Conservation (phyloP, 495 filamentous ascomycete genomes). For the Penicillium canariense region DNA sequence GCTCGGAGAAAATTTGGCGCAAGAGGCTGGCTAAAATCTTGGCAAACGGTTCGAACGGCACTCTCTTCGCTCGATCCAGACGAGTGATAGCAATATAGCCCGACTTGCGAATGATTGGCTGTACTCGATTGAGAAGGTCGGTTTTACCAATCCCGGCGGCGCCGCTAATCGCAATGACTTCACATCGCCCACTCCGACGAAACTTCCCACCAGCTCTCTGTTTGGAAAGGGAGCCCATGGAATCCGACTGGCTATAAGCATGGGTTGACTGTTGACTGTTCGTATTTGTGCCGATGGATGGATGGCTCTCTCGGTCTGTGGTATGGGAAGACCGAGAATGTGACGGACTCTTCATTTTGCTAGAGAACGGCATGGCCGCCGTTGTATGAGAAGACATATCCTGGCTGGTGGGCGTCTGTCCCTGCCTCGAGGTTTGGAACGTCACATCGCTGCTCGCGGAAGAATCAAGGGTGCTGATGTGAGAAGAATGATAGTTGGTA, state of each 20-base stretch:
- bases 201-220: slow-evolving; percentile 53
- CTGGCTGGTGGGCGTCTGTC: slow-evolving; percentile 4
- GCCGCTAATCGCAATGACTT: slow-evolving; percentile 75
- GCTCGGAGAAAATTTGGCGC: slow-evolving; percentile 88
- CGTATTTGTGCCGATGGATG: slow-evolving; percentile 25
- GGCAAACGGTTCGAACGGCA: slow-evolving; percentile 80
- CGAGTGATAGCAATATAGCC: slow-evolving; percentile 84
- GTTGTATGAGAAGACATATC: slow-evolving; percentile 9
- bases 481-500: slow-evolving; percentile 30
- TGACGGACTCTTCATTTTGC: slow-evolving; percentile 36
- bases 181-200: slow-evolving; percentile 65
- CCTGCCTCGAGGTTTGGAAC: slow-evolving; percentile 30
- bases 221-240: slow-evolving; percentile 33
- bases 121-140: slow-evolving; percentile 73
- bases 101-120: slow-evolving; percentile 65
- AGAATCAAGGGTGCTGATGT: slow-evolving; percentile 38
- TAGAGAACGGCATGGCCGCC: slow-evolving; percentile 9
- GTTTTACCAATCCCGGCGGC: slow-evolving; percentile 81
- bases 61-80: slow-evolving; percentile 76
- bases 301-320: slow-evolving; percentile 36
- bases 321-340: slow-evolving; percentile 39
- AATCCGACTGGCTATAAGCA: slow-evolving; percentile 32
- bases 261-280: slow-evolving; percentile 31
- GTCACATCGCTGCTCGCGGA: slow-evolving; percentile 36
- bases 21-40: slow-evolving; percentile 78